These are phyloP conservation scores for Ceratobasidium sp. DNA, from an alignment of 1,284 basidiomycete genomes.

Conservation along the genomic window DNA sequence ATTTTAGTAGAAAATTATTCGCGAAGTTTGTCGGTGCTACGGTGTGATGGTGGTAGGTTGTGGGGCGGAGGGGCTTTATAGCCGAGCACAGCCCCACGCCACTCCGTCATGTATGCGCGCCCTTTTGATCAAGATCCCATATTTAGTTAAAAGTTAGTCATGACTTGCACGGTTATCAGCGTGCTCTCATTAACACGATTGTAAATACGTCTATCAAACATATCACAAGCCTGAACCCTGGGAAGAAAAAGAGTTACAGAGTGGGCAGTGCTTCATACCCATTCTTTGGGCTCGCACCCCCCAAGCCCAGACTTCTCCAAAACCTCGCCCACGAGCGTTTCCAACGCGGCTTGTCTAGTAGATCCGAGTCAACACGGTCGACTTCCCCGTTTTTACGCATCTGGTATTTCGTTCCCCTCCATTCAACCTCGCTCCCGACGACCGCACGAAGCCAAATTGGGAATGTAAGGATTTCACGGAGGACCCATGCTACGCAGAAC, in stretches of 20 bases:
- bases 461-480: constrained; percentile 80
- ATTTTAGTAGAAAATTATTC: background rate
- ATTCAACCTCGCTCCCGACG: constrained; percentile 79
- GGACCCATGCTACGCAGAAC: constrained; percentile 81
- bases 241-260: constrained; percentile 1
- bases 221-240: background rate
- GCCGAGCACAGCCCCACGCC: constrained; percentile 1
- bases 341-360: constrained; percentile 35
- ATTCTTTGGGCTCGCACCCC: constrained; percentile 11
- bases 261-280: constrained; percentile 19
- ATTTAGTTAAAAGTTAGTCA: background rate
- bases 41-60: background rate
- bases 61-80: constrained; percentile 1
- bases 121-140: background rate
- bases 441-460: constrained; percentile 88
- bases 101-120: background rate
- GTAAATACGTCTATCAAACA: constrained; percentile 31
- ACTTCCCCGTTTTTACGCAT: constrained; percentile 75
- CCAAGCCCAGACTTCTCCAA: constrained; percentile 4
- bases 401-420: constrained; percentile 79
- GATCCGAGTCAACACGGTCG: constrained; percentile 25
- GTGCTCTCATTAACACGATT: constrained; percentile 15
- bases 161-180: background rate
- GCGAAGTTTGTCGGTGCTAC: background rate
- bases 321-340: constrained; percentile 25